These are phyloP conservation scores for Daldinia decipiens DNA, from an alignment of 495 filamentous ascomycete genomes.

Conservation along the genomic window DNA sequence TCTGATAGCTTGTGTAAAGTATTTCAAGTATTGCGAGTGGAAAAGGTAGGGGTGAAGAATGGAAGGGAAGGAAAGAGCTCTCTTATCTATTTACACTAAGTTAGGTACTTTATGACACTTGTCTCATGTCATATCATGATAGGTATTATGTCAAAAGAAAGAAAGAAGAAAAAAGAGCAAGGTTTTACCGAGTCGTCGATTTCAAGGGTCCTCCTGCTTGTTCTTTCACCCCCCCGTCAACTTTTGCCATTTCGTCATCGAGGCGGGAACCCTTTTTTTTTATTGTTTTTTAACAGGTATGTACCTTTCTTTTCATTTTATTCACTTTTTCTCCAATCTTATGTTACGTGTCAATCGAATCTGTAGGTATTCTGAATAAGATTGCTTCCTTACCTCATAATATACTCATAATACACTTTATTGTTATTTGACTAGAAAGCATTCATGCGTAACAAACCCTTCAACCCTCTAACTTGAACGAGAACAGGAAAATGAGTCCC, in stretches of 20 bases:
- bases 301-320: slow-evolving; percentile 19
- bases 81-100: neutral
- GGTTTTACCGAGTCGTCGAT: slow-evolving; percentile 40
- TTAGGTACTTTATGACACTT: slow-evolving; percentile 8
- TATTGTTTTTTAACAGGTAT: neutral
- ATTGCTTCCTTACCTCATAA: slow-evolving; percentile 4
- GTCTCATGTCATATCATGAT: neutral
- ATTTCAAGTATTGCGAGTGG: neutral
- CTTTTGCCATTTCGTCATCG: slow-evolving; percentile 44
- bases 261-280: slow-evolving; percentile 32
- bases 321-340: slow-evolving; percentile 26
- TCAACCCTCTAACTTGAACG: no score
- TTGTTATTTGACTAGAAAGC: slow-evolving; percentile 3
- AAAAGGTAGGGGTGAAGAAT: neutral
- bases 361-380: slow-evolving; percentile 1
- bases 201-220: slow-evolving; percentile 33
- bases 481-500: no score
- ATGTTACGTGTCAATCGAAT: slow-evolving; percentile 25
- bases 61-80: neutral
- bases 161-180: slow-evolving; percentile 16
- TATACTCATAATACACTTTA: slow-evolving; percentile 1
- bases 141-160: neutral
- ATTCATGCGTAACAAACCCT: neutral
- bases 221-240: slow-evolving; percentile 21
- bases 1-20: slow-evolving; percentile 3